Evolutionary conservation across 345 rosid species (phyloP).

Genomic region (Salix purpurea): DNA sequence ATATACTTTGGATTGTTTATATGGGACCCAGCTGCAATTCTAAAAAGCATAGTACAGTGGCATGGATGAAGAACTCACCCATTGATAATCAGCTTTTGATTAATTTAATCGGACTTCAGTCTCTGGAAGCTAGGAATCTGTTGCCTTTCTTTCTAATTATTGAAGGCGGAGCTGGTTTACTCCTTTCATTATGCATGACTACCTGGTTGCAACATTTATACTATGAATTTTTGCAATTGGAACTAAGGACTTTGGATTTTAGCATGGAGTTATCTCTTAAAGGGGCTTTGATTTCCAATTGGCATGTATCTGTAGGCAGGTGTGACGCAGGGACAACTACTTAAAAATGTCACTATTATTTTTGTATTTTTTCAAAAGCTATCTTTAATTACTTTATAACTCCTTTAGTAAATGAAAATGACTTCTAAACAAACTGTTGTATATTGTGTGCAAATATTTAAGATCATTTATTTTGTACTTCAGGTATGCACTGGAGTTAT

Average conservation of each 20-base stretch:
- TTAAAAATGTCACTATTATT: not conserved
- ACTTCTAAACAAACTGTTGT: not conserved
- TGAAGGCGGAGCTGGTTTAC: not conserved
- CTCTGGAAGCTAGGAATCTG: not conserved
- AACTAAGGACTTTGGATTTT: not conserved
- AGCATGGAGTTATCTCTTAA: not conserved
- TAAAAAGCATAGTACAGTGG: not conserved
- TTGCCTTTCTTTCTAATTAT: not conserved
- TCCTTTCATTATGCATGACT: not conserved
- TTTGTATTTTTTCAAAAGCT: not conserved
- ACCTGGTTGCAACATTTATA: not conserved
- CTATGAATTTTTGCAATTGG: not conserved
- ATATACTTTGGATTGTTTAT: not conserved
- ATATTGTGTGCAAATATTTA: too few relatives aligned
- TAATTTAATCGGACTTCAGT: not conserved
- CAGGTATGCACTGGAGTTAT: conserved; percentile 97
- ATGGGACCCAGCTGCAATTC: not conserved
- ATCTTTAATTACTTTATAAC: not conserved
- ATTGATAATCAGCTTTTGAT: not conserved
- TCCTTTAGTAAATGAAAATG: not conserved
- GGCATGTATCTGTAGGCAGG: not conserved
- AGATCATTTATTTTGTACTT: not conserved
- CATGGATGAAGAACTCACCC: not conserved
- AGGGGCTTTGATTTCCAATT: not conserved
- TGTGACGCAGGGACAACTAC: not conserved